phyloP scores from a whole-genome alignment of 208 protist species.

The Leishmania tarentolae region DNA sequence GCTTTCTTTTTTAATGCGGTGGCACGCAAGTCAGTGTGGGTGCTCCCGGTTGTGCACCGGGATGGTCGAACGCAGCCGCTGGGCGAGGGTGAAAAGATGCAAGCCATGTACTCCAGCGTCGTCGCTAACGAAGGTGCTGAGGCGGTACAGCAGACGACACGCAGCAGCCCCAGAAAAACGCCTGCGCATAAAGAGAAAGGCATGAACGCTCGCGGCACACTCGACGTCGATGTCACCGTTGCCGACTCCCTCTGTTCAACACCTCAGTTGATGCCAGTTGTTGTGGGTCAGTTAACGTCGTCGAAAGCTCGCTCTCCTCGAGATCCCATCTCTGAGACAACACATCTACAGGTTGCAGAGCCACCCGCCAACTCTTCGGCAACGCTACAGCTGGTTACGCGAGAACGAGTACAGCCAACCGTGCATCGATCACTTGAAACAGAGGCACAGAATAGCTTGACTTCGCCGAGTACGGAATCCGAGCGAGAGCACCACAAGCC shows the following conservation, averaged over 20 bases:
- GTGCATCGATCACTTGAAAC: conserved; percentile 16
- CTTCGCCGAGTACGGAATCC: not conserved
- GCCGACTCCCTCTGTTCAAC: not conserved
- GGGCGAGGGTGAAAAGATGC: conserved; percentile 28
- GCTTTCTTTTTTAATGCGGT: conserved; percentile 66
- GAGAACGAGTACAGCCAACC: conserved; percentile 12
- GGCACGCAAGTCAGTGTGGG: conserved; percentile 52
- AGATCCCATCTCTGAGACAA: not conserved
- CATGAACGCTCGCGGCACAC: not conserved
- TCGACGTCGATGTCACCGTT: not conserved
- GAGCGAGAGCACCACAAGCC: not conserved
- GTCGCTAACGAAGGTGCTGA: not conserved
- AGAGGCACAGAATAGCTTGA: not conserved
- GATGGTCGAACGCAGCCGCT: conserved; percentile 31
- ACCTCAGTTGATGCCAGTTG: too few relatives aligned
- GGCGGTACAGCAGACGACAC: not conserved
- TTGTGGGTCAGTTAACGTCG: not conserved
- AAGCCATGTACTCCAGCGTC: conserved; percentile 5
- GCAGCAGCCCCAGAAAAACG: not conserved
- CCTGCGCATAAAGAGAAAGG: not conserved
- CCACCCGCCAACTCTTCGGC: not conserved
- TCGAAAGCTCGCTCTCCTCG: not conserved
- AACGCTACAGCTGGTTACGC: not conserved
- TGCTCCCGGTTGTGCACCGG: conserved; percentile 50
- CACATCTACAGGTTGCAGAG: not conserved